phyloP scores from a whole-genome alignment of 179 eudicot genomes.

The Monotropa hypopitys region DNA sequence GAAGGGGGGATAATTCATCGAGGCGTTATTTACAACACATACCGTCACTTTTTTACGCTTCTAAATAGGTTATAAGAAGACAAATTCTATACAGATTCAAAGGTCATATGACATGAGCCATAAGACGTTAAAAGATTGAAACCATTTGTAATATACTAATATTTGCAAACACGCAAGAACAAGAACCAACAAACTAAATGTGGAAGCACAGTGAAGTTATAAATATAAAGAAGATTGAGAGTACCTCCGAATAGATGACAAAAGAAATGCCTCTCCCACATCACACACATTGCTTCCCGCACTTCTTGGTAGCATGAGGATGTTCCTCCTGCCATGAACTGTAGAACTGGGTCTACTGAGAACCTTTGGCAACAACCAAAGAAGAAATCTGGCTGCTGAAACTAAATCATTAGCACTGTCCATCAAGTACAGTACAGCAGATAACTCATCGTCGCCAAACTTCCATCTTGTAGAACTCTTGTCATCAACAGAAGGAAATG shows the following conservation, averaged over 20 bases:
- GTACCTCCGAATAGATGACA: slow-evolving; percentile 82
- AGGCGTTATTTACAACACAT: neutral
- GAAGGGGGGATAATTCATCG: neutral
- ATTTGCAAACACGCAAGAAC: neutral
- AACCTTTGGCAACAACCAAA: slow-evolving; percentile 84
- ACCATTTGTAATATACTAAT: neutral
- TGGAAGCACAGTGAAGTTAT: neutral
- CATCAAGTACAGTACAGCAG: slow-evolving; percentile 66
- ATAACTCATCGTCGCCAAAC: slow-evolving; percentile 88
- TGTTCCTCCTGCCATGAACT: slow-evolving; percentile 55
- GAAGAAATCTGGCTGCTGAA: slow-evolving; percentile 64
- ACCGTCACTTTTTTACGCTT: neutral
- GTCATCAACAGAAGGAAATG: slow-evolving; percentile 49
- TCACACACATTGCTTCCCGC: slow-evolving; percentile 63
- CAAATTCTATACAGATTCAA: neutral
- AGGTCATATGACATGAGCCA: neutral
- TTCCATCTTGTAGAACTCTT: slow-evolving; percentile 56
- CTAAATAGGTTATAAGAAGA: neutral
- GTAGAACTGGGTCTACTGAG: slow-evolving; percentile 36
- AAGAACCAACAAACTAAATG: slow-evolving; percentile 5
- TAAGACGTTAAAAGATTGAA: neutral
- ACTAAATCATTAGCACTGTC: slow-evolving; percentile 66
- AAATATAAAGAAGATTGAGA: neutral
- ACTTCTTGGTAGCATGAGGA: slow-evolving; percentile 47
- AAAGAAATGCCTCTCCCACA: slow-evolving; percentile 68